Percentiles rank a stretch among this genome's conserved stretches.
These are phyloP conservation scores for Pichia eremophila DNA, from an alignment of 805 yeast species.

Conservation along the genomic window DNA sequence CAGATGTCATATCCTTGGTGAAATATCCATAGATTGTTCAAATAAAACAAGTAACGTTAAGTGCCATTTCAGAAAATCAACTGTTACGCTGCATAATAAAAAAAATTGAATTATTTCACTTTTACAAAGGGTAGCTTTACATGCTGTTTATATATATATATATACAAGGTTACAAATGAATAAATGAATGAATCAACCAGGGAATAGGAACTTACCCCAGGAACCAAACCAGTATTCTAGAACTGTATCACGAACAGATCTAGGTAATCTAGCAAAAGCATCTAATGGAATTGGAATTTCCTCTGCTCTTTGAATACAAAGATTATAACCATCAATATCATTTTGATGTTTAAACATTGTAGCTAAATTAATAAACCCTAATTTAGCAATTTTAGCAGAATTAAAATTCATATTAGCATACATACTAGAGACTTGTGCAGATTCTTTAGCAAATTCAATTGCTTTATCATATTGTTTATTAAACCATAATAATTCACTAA, in stretches of 20 bases:
- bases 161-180: no score
- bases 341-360: conserved; percentile 25
- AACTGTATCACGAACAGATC: conserved; percentile 25
- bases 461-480: conserved; percentile 26
- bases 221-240: conserved; percentile 27
- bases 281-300: conserved; percentile 25
- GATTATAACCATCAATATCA: conserved; percentile 19
- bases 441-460: conserved; percentile 32
- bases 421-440: conserved; percentile 26
- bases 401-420: conserved; percentile 26
- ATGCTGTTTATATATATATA: not conserved
- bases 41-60: no score
- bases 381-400: conserved; percentile 30
- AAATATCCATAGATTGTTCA: no score
- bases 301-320: conserved; percentile 20
- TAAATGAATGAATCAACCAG: conserved; percentile 11
- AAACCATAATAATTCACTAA: conserved; percentile 35
- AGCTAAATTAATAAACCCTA: conserved; percentile 28
- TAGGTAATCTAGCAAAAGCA: conserved; percentile 16
- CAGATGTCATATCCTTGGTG: not conserved
- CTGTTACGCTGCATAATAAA: no score
- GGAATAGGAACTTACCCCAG: conserved; percentile 28
- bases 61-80: no score
- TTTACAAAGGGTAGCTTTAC: no score
- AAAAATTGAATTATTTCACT: no score